Percentiles rank a stretch among this genome's conserved stretches.
phyloP scores from a whole-genome alignment of 1,284 basidiomycete species.

The Hemileia vastatrix region DNA sequence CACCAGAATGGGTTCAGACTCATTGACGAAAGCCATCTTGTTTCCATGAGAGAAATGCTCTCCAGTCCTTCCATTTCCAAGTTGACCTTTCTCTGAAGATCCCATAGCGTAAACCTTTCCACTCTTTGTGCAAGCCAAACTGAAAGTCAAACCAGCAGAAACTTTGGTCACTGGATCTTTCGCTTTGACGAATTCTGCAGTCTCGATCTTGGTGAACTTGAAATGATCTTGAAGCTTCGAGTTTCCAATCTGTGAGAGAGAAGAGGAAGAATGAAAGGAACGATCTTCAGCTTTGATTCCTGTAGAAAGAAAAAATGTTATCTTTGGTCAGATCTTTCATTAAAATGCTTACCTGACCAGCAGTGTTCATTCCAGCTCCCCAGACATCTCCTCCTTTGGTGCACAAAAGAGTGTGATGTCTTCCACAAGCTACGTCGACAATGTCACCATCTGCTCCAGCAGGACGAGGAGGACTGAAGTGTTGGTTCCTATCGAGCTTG shows the following conservation, averaged over 20 bases:
- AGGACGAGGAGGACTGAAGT: conserved; percentile 48
- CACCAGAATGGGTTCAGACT: conserved; percentile 61
- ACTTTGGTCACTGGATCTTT: conserved; percentile 61
- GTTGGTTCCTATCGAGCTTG: conserved; percentile 42
- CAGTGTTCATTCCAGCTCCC: conserved; percentile 68
- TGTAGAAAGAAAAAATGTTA: background rate
- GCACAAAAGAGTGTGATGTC: conserved; percentile 71
- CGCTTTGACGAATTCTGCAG: conserved; percentile 49
- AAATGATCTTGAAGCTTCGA: conserved; percentile 26
- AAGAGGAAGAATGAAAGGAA: background rate
- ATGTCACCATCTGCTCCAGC: conserved; percentile 57
- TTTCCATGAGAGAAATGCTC: conserved; percentile 75
- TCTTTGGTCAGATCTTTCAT: too few relatives aligned
- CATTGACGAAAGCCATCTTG: conserved; percentile 70
- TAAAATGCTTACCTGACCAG: conserved; percentile 55
- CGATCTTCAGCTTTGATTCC: too few relatives aligned
- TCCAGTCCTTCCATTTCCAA: conserved; percentile 81
- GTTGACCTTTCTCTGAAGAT: conserved; percentile 81
- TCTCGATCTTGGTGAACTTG: conserved; percentile 33
- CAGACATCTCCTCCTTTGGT: conserved; percentile 71
- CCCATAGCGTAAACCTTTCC: conserved; percentile 84
- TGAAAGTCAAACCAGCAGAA: conserved; percentile 72
- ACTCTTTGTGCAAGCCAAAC: conserved; percentile 64
- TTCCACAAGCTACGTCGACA: conserved; percentile 68
- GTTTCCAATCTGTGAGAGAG: conserved; percentile 31